phyloP scores from a whole-genome alignment of 306 rosid species.

The Malus domestica region ASM211411v1 NC_041797.1:10098501-10099000 shows the following conservation, averaged over 20 bases:
- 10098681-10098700: constrained; percentile 1
- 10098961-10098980: no score
- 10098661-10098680: background rate
- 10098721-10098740: background rate
- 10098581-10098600: background rate
- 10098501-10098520: background rate
- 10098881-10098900: no score
- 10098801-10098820: no score
- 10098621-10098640: no score
- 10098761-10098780: no score
- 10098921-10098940: no score
- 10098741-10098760: background rate
- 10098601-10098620: no score
- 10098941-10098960: no score
- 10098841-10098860: no score
- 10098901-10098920: fast-evolving
- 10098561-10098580: background rate
- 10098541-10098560: background rate
- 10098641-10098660: background rate
- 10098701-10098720: constrained; percentile 1
- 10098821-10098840: fast-evolving
- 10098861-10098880: no score
- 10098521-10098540: constrained; percentile 9
- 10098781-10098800: no score
- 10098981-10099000: no score